Base-by-base conservation (phyloP, 2,329 filamentous ascomycete species). In the Phialophora expanda region DNA sequence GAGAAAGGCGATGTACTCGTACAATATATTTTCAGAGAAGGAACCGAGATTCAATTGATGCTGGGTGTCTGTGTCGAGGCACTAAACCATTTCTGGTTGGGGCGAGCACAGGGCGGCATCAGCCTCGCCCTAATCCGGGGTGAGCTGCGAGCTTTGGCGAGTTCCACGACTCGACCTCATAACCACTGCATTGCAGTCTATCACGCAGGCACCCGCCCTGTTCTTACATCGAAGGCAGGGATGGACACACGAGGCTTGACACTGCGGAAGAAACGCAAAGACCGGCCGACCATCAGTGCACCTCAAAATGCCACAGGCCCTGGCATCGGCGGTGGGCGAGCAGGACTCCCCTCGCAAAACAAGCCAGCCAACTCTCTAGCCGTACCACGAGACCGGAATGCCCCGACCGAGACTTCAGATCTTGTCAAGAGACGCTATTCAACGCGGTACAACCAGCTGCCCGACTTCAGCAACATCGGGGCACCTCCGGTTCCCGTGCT, bases 371-470 rank as follows among this genome's bases (percentile, higher is more conserved):
- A 82, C 61, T 77, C 79, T 46, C 54, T 71, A 6, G 56, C 79
- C 22, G 62, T 69, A 4, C 65, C 71, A 9, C 65, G 61, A 80
- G 64, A 81, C 79, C 62, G 81, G 76, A 69, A 70, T 64, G 66
- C 61, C 0, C 69, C 66, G 9, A 69, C 69, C 20, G 71, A 73
- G 73, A 89, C 88, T 50, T 86, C 87, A 20, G 94, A 99, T 77
- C 83, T 98, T 61, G 93, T 99, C 66, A 98, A 98, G 81, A 87
- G 93, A 73, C 85, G 95, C 73, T 99, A 98, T 79, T 98, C 95
- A 46, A 93, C 93, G 50, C 89, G 94, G 67, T 96, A 97, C 78
- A 94, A 93, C 73, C 88, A 91, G 70, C 78, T 89, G 0, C 90
- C 90, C 1, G 81, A 87, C 66, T 88, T 91, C 73, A 90, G 88